Base-by-base conservation (phyloP, 169 alveolate species). In the Perkinsus olseni region DNA sequence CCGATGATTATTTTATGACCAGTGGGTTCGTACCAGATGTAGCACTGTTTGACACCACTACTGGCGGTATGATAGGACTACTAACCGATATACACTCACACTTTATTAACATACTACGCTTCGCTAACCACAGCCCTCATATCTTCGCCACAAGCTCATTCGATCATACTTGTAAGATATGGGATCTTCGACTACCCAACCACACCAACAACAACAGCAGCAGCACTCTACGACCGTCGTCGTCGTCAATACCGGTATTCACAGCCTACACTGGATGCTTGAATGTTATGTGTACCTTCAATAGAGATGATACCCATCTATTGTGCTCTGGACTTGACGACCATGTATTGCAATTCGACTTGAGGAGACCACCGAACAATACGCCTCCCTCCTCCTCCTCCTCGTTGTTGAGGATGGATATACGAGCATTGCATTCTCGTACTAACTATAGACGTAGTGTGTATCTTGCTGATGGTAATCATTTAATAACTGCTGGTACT, bases 1-100 rank as follows among this genome's bases (percentile, higher is more conserved):
- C 95, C 24, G 95, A 93, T 92, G 95, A 93, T 82, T 93, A 38
- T 38, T 93, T 74, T 39, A 82, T 93, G 91, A 90, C 95, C 0
- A 93, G 95, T 92, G 95, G 95, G 0, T 93, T 93, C 38, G 95
- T 93, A 0, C 92, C 92, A 92, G 45, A 92, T 8, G 94, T 93
- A 38, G 95, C 93, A 39, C 91, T 91, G 39, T 93, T 92, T 62
- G 74, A 38, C 45, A n/a, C 92, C 31, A 31, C 91, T 92, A 91
- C 95, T 36, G 95, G 95, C 39, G 20, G 91, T 13, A 74, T 40
- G 24, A 74, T 92, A 20, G 50, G 51, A 51, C 36, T 93, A 17
- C 17, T 92, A 17, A 92, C 92, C 4, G 90, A 62, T 51, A 91
- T 93, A 82, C 95, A 93, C 13, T 92, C 93, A 93, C 93, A 93